Base-by-base conservation (phyloP, 148 eudicot species). In the Amaranthus cruentus region DNA sequence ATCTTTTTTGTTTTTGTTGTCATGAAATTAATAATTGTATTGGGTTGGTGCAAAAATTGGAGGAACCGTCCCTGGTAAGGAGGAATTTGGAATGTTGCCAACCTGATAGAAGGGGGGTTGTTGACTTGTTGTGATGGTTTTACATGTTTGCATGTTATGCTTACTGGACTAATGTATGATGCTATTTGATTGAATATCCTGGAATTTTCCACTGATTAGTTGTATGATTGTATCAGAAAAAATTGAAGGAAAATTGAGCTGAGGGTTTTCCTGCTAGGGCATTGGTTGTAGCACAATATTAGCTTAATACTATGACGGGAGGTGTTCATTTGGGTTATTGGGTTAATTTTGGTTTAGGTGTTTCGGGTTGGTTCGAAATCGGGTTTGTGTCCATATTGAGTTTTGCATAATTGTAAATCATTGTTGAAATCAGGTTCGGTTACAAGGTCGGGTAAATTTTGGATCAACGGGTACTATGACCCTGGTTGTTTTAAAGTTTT, bases 71-170 rank as follows among this genome's bases (percentile, higher is more conserved):
- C 54, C 47, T 50, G 75, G 58, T 15, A 48, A 54, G 51, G 81
- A 12, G 28, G 55, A 47, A 49, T 73, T 66, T 54, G 43, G 73
- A 28, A 55, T 68, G 38, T 28, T 28, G 69, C 21, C 68, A 69
- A 78, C 73, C 38, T 13, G 52, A 55, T n/a, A 55, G 51, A n/a
- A 53, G 47, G 47, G 54, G 62, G 60, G 53, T 53, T 63, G 38
- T 28, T 28, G 38, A 28, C 38, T n/a, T n/a, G n/a, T 28, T 62
- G 54, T 43, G 49, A 54, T 60, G 38, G 70, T 50, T 28, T 28
- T 0, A 28, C 38, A 28, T 28, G 38, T 48, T 44, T 59, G 63
- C 21, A 58, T 53, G 38, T 49, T 65, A 4, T 70, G 69, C 54
- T 47, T 3, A 42, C n/a, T 54, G 56, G 53, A 2, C 43, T 62